These are phyloP conservation scores for Aspergillus pseudoglaucus DNA, from an alignment of 2,329 filamentous ascomycete genomes.

Conservation along the genomic window DNA sequence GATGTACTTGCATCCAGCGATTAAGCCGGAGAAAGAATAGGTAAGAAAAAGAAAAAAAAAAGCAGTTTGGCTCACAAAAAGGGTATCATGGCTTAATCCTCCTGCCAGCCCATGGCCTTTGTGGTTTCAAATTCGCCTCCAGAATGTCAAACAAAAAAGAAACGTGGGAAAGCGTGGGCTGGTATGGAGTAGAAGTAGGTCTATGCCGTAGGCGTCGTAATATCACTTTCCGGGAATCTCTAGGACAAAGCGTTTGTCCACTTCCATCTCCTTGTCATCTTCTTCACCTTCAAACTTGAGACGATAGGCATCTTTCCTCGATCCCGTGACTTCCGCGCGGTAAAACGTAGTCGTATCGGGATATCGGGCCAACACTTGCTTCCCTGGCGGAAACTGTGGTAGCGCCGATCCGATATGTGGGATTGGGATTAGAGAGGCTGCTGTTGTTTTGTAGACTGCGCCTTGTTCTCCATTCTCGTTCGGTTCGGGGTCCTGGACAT, in stretches of 20 bases:
- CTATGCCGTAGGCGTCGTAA: neutral
- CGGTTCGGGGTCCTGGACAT: slow-evolving; percentile 72
- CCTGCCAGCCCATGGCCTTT: neutral
- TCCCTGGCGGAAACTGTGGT: slow-evolving; percentile 58
- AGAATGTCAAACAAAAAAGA: neutral
- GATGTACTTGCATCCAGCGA: neutral
- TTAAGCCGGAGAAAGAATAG: neutral
- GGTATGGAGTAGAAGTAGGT: neutral
- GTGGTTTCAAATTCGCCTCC: too few species aligned
- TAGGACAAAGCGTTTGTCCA: slow-evolving; percentile 69
- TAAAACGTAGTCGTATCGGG: slow-evolving; percentile 83
- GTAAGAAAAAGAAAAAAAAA: neutral
- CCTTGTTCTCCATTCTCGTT: slow-evolving; percentile 61
- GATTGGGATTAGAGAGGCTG: slow-evolving; percentile 71
- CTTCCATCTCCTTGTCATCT: slow-evolving; percentile 64
- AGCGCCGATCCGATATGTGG: slow-evolving; percentile 55
- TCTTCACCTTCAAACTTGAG: slow-evolving; percentile 77
- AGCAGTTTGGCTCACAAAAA: neutral
- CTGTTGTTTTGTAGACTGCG: slow-evolving; percentile 60
- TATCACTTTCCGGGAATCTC: slow-evolving; percentile 55
- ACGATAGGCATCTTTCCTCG: slow-evolving; percentile 46
- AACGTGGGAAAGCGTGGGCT: neutral
- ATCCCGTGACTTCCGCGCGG: slow-evolving; percentile 71
- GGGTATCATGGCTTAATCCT: neutral
- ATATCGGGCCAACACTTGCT: slow-evolving; percentile 70